A percentile compares a stretch with the other conserved stretches of the same genome.
Evolutionary conservation across 345 rosid species (phyloP).

Genomic region (Pistacia atlantica): DNA sequence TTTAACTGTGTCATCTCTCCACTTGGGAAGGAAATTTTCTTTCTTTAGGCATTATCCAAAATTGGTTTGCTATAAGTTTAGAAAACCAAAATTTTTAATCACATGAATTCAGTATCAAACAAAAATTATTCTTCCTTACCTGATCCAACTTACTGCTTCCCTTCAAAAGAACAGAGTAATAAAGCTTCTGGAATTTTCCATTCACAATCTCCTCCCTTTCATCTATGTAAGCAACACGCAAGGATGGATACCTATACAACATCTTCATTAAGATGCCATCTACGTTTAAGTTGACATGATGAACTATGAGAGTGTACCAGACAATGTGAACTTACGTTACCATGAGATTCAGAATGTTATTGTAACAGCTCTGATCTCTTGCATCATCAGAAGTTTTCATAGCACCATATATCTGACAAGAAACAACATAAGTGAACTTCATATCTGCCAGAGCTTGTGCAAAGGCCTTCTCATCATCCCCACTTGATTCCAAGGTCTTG

Average conservation of each 20-base stretch:
- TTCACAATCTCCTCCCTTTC: conserved; percentile 68
- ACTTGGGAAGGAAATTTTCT: too few relatives aligned
- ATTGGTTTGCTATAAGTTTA: too few relatives aligned
- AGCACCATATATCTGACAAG: conserved; percentile 89
- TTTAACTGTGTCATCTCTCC: too few relatives aligned
- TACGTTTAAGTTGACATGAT: not conserved
- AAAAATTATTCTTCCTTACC: conserved; percentile 43
- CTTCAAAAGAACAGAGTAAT: conserved; percentile 91
- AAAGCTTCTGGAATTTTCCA: conserved; percentile 53
- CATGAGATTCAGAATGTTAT: conserved; percentile 84
- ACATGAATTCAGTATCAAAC: conserved; percentile 10
- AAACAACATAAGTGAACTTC: conserved; percentile 96
- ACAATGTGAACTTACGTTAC: conserved; percentile 55
- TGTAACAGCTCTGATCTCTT: conserved; percentile 67
- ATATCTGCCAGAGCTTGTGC: conserved; percentile 79
- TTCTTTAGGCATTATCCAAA: too few relatives aligned
- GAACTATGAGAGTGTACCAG: conserved; percentile 6
- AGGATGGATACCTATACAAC: conserved; percentile 70
- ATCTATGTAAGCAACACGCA: conserved; percentile 94
- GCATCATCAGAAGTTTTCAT: conserved; percentile 60
- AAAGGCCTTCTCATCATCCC: conserved; percentile 27
- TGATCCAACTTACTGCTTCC: conserved; percentile 73
- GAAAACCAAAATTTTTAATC: too few relatives aligned
- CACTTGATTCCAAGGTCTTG: conserved; percentile 34
- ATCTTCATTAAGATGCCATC: conserved; percentile 18